A percentile compares a stretch with the other conserved stretches of the same genome.
Conservation (phyloP, 495 filamentous ascomycete genomes). For the Penicillium arizonense region DNA sequence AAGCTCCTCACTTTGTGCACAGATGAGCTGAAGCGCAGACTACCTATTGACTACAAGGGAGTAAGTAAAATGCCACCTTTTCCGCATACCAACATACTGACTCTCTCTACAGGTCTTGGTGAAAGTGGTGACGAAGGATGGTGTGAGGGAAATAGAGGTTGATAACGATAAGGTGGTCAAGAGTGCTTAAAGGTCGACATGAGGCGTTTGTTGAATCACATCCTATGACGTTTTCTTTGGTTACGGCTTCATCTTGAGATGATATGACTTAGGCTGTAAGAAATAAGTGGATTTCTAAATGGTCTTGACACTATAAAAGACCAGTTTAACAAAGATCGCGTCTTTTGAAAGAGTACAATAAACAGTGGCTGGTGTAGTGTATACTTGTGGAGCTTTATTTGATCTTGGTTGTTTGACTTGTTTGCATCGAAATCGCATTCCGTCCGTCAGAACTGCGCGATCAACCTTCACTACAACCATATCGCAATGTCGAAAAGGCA, state of each 20-base stretch:
- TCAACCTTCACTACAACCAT: conserved; percentile 11
- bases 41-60: conserved; percentile 98
- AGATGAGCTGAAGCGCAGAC: conserved; percentile 90
- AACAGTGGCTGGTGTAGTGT: neutral
- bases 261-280: conserved; percentile 8
- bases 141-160: conserved; percentile 76
- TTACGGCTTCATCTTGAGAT: conserved; percentile 25
- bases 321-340: neutral
- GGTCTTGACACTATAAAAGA: neutral
- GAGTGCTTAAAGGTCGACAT: conserved; percentile 53
- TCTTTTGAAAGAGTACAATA: neutral
- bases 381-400: neutral
- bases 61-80: conserved; percentile 36
- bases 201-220: conserved; percentile 44
- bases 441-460: conserved; percentile 14
- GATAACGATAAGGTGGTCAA: conserved; percentile 73
- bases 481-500: conserved; percentile 70
- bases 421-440: conserved; percentile 34
- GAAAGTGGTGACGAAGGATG: conserved; percentile 92
- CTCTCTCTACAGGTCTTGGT: conserved; percentile 60
- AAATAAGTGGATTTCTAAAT: neutral
- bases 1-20: conserved; percentile 91
- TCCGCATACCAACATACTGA: neutral
- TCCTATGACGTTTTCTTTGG: conserved; percentile 34
- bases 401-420: conserved; percentile 30